Percentiles rank a stretch among this genome's conserved stretches.
phyloP scores from a whole-genome alignment of 139 green algal genomes.

The Chlorella sorokiniana region DNA sequence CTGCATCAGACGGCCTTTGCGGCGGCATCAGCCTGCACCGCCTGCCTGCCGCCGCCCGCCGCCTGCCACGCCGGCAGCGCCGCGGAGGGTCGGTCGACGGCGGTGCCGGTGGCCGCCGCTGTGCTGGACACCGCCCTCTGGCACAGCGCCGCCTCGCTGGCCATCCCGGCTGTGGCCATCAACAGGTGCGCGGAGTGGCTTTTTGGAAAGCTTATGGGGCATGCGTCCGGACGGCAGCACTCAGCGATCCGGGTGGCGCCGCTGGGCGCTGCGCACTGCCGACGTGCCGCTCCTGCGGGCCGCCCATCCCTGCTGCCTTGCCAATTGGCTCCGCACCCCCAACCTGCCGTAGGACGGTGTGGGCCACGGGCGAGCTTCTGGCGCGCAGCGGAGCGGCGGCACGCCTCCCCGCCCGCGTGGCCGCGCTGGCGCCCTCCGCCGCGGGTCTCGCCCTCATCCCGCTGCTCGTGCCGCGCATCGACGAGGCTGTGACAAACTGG shows the following conservation, averaged over 20 bases:
- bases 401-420: neutral
- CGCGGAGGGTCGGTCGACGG: neutral
- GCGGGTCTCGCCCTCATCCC: conserved; percentile 32
- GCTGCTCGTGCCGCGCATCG: conserved; percentile 27
- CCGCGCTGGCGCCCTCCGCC: neutral
- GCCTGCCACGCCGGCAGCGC: neutral
- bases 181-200: conserved; percentile 2
- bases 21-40: neutral
- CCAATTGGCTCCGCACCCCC: neutral
- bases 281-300: too few relatives aligned
- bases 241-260: too few relatives aligned
- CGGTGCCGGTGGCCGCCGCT: conserved; percentile 13
- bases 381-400: neutral
- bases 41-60: neutral
- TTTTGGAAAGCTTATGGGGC: neutral
- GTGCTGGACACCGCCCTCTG: conserved; percentile 25
- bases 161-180: conserved; percentile 20
- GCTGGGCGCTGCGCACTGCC: too few relatives aligned
- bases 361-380: conserved; percentile 12
- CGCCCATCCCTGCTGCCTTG: neutral
- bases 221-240: too few relatives aligned
- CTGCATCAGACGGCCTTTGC: neutral
- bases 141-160: conserved; percentile 25
- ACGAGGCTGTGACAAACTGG: conserved; percentile 9
- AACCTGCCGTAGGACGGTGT: conserved; percentile 14